Conservation (phyloP, 1,139 yeast species). For the Kodamaea anthophila region DNA sequence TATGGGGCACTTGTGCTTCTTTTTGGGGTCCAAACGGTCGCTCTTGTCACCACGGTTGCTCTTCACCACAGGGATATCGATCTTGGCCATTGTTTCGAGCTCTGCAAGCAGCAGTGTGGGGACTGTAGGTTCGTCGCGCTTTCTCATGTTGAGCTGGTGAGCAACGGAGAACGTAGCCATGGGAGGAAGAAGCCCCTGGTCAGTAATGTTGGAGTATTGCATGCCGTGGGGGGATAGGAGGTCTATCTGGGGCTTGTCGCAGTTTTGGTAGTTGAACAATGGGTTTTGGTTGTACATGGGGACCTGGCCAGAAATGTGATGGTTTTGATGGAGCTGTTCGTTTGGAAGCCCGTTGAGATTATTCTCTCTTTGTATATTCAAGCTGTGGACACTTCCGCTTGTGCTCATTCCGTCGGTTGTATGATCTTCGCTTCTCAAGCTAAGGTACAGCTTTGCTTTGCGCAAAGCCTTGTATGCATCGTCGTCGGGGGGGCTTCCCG, state of each 20-base stretch:
- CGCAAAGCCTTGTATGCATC: conserved; percentile 40
- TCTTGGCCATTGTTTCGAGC: conserved; percentile 11
- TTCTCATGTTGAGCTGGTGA: conserved; percentile 2
- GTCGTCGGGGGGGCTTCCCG: conserved; percentile 21
- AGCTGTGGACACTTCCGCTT: no score
- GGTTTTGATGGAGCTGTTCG: no score
- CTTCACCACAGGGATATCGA: conserved; percentile 13
- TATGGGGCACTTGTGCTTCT: conserved; percentile 70
- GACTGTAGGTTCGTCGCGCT: conserved; percentile 9
- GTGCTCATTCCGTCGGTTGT: no score
- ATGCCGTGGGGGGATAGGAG: conserved; percentile 30
- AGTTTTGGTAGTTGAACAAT: no score
- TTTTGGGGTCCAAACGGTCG: conserved; percentile 48
- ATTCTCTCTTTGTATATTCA: no score
- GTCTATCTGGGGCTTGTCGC: no score
- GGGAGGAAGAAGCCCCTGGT: conserved; percentile 31
- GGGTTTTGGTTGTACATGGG: no score
- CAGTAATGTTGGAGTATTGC: conserved; percentile 25
- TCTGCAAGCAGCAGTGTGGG: conserved; percentile 11
- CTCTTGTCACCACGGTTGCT: conserved; percentile 17
- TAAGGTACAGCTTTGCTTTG: conserved; percentile 30
- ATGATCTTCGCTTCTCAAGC: conserved; percentile 3
- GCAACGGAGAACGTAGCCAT: conserved; percentile 27
- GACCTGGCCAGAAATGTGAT: no score
- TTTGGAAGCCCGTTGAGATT: no score